These are phyloP conservation scores for Starmerella roubikii DNA, from an alignment of 805 yeast genomes.

Conservation along the genomic window DNA sequence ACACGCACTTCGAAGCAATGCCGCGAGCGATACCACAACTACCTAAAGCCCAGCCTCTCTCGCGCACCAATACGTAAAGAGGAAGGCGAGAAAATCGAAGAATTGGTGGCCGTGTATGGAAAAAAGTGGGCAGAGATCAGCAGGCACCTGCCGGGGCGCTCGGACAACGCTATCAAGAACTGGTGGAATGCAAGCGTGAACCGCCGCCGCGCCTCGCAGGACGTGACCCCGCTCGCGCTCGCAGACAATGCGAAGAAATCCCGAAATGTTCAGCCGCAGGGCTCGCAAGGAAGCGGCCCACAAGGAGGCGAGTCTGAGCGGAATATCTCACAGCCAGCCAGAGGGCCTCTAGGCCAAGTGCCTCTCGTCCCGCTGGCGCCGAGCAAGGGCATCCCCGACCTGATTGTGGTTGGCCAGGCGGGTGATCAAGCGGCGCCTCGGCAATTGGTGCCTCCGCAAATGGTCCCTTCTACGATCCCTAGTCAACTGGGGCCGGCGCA, in stretches of 20 bases:
- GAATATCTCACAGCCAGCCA: no score
- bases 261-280: not conserved
- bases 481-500: no score
- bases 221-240: slow-evolving; percentile 1
- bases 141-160: slow-evolving; percentile 69
- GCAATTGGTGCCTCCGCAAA: no score
- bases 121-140: slow-evolving; percentile 92
- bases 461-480: no score
- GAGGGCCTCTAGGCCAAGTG: no score
- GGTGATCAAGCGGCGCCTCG: not conserved
- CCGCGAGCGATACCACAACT: slow-evolving; percentile 82
- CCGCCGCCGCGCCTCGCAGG: slow-evolving; percentile 39
- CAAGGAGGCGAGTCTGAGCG: no score
- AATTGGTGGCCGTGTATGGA: slow-evolving; percentile 63
- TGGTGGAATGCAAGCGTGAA: slow-evolving; percentile 97
- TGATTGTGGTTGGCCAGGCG: not conserved
- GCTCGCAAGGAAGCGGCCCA: not conserved
- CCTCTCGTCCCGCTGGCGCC: not conserved
- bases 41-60: slow-evolving; percentile 71
- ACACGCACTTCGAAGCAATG: slow-evolving; percentile 85
- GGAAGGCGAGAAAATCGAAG: slow-evolving; percentile 72
- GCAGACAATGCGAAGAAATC: not conserved
- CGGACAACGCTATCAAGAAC: slow-evolving; percentile 84
- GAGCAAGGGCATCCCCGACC: not conserved
- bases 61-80: slow-evolving; percentile 71